phyloP scores from a whole-genome alignment of 345 rosid species.

The Pseudoturritis turrita region DNA sequence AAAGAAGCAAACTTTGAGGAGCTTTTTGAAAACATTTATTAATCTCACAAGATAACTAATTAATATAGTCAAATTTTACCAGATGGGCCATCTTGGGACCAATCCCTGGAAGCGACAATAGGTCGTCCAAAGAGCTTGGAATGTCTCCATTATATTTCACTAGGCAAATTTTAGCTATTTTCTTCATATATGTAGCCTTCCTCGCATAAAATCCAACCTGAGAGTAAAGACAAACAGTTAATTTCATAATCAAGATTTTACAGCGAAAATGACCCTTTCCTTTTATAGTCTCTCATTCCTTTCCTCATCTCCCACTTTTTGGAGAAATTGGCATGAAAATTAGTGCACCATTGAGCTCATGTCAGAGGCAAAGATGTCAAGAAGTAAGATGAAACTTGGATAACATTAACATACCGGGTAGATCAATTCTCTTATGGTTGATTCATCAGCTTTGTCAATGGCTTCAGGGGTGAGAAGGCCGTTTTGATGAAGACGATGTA shows the following conservation, averaged over 20 bases:
- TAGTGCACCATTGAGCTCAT: background rate
- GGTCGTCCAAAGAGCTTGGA: constrained; percentile 75
- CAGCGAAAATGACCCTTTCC: background rate
- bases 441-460: constrained; percentile 74
- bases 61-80: constrained; percentile 9
- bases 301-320: background rate
- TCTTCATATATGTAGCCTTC: constrained; percentile 89
- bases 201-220: constrained; percentile 91
- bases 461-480: constrained; percentile 72
- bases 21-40: background rate
- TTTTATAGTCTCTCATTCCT: background rate
- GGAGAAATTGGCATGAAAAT: background rate
- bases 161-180: constrained; percentile 77
- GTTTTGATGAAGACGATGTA: constrained; percentile 73
- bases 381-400: background rate
- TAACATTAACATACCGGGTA: constrained; percentile 71
- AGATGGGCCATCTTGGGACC: constrained; percentile 79
- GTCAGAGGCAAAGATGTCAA: background rate
- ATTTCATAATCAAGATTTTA: background rate
- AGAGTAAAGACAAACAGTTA: constrained; percentile 2
- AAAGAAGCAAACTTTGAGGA: background rate
- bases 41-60: background rate
- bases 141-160: constrained; percentile 75
- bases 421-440: constrained; percentile 64
- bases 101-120: constrained; percentile 86